phyloP scores from a whole-genome alignment of 441 rosid species.

The Dalechampia spathulata region DNA sequence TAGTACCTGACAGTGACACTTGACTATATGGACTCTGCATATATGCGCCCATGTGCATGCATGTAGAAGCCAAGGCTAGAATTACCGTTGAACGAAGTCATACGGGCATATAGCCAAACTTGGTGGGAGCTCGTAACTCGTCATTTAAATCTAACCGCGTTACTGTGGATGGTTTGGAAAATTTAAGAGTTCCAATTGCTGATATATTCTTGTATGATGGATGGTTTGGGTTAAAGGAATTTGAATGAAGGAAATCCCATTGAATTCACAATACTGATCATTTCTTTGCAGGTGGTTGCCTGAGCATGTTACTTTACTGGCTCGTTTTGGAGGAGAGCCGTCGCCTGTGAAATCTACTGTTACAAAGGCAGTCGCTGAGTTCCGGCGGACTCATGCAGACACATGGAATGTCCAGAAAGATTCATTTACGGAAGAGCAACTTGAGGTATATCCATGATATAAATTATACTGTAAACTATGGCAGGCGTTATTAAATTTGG shows the following conservation, averaged over 20 bases:
- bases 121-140: too few relatives aligned
- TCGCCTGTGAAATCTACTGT: slow-evolving; percentile 90
- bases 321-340: slow-evolving; percentile 81
- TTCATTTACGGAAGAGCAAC: slow-evolving; percentile 89
- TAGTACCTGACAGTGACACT: too few relatives aligned
- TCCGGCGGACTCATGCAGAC: slow-evolving; percentile 96
- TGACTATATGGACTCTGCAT: too few relatives aligned
- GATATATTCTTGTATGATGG: background rate
- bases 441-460: slow-evolving; percentile 54
- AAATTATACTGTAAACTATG: background rate
- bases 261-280: background rate
- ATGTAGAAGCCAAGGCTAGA: too few relatives aligned
- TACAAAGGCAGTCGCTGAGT: slow-evolving; percentile 97
- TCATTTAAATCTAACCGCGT: too few relatives aligned
- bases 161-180: too few relatives aligned
- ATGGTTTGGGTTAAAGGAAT: background rate
- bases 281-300: slow-evolving; percentile 73
- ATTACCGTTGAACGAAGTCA: too few relatives aligned
- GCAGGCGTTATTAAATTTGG: background rate
- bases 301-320: slow-evolving; percentile 81
- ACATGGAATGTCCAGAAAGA: slow-evolving; percentile 96
- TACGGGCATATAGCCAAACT: too few relatives aligned
- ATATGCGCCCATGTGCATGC: too few relatives aligned
- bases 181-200: too few relatives aligned
- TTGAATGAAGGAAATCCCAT: too few relatives aligned